These are phyloP conservation scores for Russula abietina DNA, from an alignment of 768 basidiomycete species.

Conservation along the genomic window DNA sequence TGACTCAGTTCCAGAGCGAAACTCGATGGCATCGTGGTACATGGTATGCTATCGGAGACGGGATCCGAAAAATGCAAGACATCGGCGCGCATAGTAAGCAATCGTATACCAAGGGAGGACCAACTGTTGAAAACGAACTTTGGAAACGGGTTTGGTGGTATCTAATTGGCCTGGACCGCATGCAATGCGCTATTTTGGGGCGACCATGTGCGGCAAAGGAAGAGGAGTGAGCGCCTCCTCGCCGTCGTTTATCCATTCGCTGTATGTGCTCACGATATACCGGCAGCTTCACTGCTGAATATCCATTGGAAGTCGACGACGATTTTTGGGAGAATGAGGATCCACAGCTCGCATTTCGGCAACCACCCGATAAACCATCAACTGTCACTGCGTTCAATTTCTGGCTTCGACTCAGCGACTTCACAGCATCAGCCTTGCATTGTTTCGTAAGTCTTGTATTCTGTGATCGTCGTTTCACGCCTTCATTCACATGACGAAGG, in stretches of 20 bases:
- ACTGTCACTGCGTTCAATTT: conserved; percentile 37
- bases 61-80: conserved; percentile 51
- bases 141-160: conserved; percentile 51
- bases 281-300: conserved; percentile 42
- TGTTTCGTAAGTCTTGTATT: conserved; percentile 36
- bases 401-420: conserved; percentile 42
- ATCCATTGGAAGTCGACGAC: conserved; percentile 51
- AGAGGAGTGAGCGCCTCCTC: conserved; percentile 51
- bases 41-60: conserved; percentile 42
- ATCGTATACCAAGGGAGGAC: conserved; percentile 29
- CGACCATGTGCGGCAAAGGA: conserved; percentile 51
- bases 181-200: conserved; percentile 48
- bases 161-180: conserved; percentile 54
- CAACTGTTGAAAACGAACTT: conserved; percentile 41
- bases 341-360: conserved; percentile 39
- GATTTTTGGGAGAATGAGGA: conserved; percentile 46
- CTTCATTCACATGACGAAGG: conserved; percentile 5
- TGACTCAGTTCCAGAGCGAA: conserved; percentile 43
- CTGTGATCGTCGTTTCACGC: neutral
- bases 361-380: conserved; percentile 42
- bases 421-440: conserved; percentile 40
- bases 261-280: neutral
- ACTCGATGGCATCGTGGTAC: conserved; percentile 37
- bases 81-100: conserved; percentile 44
- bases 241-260: conserved; percentile 6